A percentile compares a stretch with the other conserved stretches of the same genome.
Evolutionary conservation across 768 basidiomycete genomes (phyloP).

Genomic region (Lentinus brumalis): DNA sequence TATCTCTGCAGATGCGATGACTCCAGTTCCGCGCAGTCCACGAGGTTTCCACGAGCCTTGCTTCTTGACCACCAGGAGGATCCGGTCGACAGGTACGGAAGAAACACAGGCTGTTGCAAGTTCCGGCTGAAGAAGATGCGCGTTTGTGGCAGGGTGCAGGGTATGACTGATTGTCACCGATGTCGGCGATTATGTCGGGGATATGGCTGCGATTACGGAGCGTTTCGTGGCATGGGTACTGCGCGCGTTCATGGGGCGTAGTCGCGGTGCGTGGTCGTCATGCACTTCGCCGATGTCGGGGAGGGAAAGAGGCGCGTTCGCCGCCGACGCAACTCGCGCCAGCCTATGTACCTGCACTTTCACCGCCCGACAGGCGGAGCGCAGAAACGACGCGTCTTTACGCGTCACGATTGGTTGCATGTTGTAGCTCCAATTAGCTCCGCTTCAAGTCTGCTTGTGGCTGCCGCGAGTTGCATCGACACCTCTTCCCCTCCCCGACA

Average conservation of each 20-base stretch:
- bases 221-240: neutral
- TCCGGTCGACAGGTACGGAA: neutral
- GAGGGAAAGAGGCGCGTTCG: too few species aligned
- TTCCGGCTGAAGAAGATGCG: neutral
- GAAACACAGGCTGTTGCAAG: neutral
- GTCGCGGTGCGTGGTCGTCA: neutral
- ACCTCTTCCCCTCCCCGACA: too few species aligned
- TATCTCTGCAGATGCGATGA: constrained; percentile 5
- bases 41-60: neutral
- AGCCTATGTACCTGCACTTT: too few species aligned
- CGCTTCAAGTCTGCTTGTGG: neutral
- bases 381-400: neutral
- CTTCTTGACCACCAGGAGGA: neutral
- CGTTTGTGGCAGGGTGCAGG: constrained; percentile 18
- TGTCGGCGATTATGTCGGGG: constrained; percentile 11
- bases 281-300: too few species aligned
- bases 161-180: constrained; percentile 13
- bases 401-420: constrained; percentile 5
- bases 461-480: neutral
- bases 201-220: neutral
- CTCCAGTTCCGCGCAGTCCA: neutral
- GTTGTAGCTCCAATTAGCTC: neutral
- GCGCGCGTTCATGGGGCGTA: neutral
- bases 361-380: neutral
- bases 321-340: too few species aligned